phyloP scores from a whole-genome alignment of 495 filamentous ascomycete species.

The Haplographium delicatum region DNA sequence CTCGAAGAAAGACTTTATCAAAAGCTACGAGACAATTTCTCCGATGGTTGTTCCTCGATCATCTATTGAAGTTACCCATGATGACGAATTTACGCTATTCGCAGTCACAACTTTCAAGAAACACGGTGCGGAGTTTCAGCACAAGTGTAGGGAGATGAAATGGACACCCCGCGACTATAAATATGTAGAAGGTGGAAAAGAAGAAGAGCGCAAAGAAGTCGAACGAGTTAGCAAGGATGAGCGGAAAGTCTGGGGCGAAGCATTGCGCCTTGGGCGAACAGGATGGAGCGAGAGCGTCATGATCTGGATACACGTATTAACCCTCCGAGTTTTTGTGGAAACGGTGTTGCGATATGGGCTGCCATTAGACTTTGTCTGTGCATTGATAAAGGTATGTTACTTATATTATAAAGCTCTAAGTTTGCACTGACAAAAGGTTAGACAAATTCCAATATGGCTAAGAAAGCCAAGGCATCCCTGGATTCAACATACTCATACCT shows the following conservation, averaged over 20 bases:
- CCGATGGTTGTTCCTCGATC: constrained; percentile 86
- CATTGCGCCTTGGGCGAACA: constrained; percentile 75
- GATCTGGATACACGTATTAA: constrained; percentile 89
- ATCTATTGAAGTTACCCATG: constrained; percentile 65
- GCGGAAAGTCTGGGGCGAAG: constrained; percentile 83
- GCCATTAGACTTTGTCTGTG: constrained; percentile 81
- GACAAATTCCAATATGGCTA: constrained; percentile 76
- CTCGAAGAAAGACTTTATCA: constrained; percentile 78
- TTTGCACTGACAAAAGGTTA: too few relatives aligned
- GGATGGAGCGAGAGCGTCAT: constrained; percentile 93
- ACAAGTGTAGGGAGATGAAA: constrained; percentile 82
- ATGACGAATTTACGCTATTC: constrained; percentile 84
- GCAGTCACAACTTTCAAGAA: constrained; percentile 94
- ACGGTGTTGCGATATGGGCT: constrained; percentile 91
- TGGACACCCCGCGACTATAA: constrained; percentile 95
- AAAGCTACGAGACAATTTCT: constrained; percentile 79
- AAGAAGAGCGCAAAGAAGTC: constrained; percentile 81
- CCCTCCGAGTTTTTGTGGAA: constrained; percentile 92
- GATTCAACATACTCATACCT: constrained; percentile 87
- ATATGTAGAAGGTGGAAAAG: constrained; percentile 81
- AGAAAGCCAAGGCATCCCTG: constrained; percentile 74
- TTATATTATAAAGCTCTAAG: too few relatives aligned
- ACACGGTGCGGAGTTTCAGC: constrained; percentile 73
- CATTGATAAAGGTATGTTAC: constrained; percentile 71
- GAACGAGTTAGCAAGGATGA: constrained; percentile 74